Evolutionary conservation across 73 alveolate species (phyloP).

Genomic region (Tetrahymena elliotti): DNA sequence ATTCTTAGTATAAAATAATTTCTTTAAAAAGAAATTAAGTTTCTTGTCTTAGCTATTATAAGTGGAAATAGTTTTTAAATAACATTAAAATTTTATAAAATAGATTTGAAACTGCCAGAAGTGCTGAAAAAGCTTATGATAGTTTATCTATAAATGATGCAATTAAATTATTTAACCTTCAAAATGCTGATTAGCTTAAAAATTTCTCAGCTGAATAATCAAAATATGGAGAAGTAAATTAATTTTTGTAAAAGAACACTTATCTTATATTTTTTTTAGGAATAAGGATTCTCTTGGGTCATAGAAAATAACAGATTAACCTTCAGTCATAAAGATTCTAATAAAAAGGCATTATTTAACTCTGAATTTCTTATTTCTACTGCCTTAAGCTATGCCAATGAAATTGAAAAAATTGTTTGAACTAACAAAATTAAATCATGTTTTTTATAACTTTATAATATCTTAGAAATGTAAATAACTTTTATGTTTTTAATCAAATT

Average conservation of each 20-base stretch:
- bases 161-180: conserved; percentile 57
- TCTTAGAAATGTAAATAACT: background rate
- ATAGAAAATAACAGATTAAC: background rate
- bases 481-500: background rate
- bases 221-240: conserved; percentile 30
- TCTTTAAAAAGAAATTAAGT: too few species aligned
- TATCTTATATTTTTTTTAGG: background rate
- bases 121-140: conserved; percentile 76
- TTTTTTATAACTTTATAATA: background rate
- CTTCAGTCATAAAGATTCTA: background rate
- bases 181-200: conserved; percentile 58
- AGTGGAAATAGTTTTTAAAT: background rate
- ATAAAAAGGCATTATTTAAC: background rate
- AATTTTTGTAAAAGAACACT: conserved; percentile 41
- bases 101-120: conserved; percentile 68
- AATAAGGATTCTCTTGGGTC: background rate
- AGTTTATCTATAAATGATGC: conserved; percentile 58
- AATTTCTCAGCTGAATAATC: conserved; percentile 49
- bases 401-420: background rate
- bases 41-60: too few species aligned
- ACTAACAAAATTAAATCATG: background rate
- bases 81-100: background rate
- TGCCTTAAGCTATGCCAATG: background rate
- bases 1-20: too few species aligned
- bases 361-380: background rate